Base-by-base conservation (phyloP, 1,139 yeast genomes). In the Schwanniomyces etchellsii region DNA sequence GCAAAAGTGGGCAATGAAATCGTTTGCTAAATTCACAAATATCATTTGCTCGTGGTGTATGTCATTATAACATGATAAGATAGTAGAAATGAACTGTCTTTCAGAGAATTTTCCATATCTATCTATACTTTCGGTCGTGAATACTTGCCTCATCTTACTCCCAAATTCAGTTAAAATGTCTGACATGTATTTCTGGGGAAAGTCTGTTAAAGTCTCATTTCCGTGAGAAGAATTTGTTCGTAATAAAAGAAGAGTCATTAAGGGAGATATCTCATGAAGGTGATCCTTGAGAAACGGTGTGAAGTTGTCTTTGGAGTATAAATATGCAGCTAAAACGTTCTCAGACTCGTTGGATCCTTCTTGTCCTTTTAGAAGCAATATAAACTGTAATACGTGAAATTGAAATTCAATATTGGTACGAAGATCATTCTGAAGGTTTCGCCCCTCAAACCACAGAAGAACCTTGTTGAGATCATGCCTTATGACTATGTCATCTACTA, bases 1-100 rank as follows among this genome's bases (percentile, higher is more conserved):
- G 47, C 95, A 83, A 44, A 70, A 85, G 39, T 79, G 85, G 5
- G 77, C 70, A 4, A 80, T 70, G 44, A 85, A 77, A 40, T 77
- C 69, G 29, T 66, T 57, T 5, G 77, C 60, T 13, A 67, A 43
- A 29, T 53, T 55, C 13, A 50, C 52, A 39, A 65, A 67, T 11
- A 66, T 38, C 3, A 50, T 42, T 24, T 57, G 59, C 31, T 48
- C 46, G 5, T 34, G 39, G 31, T 60, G 60, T 22, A 75, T 57
- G 26, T 60, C 55, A 23, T 64, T 66, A 43, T 70, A 71, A 35
- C 50, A 48, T 4, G 48, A 42, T 21, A 67, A 43, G 4, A 64
- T 41, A 33, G 57, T 64, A 28, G 64, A 62, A 2, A 77, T 74
- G 30, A 73, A 70, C 23, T 45, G 39, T 6, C 58, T 41, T 31